These are phyloP conservation scores for Solanum gandarillasii DNA, from an alignment of 257 asterid genomes.

Conservation along the genomic window DNA sequence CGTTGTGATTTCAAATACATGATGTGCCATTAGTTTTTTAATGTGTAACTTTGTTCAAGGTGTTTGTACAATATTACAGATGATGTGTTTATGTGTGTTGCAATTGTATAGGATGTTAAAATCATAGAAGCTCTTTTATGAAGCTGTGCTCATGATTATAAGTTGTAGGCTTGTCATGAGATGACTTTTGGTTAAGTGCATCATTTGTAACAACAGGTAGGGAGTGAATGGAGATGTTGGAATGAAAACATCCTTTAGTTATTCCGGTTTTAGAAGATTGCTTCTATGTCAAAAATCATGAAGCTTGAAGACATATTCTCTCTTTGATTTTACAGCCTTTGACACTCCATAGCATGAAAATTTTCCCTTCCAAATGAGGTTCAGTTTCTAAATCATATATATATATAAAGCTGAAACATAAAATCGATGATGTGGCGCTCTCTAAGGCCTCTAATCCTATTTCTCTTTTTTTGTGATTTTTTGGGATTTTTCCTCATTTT, in stretches of 20 bases:
- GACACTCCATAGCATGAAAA: background rate
- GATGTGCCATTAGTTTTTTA: background rate
- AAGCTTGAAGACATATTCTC: background rate
- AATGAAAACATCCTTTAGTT: background rate
- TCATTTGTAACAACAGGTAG: background rate
- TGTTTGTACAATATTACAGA: slow-evolving; percentile 11
- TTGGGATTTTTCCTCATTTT: too few species aligned
- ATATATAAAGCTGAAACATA: too few species aligned
- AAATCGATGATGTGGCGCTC: too few species aligned
- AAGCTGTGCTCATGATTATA: background rate
- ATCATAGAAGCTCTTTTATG: background rate
- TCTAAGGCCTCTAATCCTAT: too few species aligned
- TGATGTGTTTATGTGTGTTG: background rate
- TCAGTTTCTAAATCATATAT: background rate
- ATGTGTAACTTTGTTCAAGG: background rate
- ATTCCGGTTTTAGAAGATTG: background rate
- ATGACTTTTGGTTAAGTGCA: background rate
- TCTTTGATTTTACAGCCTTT: background rate
- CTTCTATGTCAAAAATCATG: background rate
- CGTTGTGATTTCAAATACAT: slow-evolving; percentile 3
- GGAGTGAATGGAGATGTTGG: background rate
- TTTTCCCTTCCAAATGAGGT: background rate
- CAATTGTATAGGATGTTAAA: slow-evolving; percentile 4
- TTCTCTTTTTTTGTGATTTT: too few species aligned
- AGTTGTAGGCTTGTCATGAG: background rate